Conservation (phyloP, 2,329 filamentous ascomycete species). For the Cryoendolithus antarcticus region DNA sequence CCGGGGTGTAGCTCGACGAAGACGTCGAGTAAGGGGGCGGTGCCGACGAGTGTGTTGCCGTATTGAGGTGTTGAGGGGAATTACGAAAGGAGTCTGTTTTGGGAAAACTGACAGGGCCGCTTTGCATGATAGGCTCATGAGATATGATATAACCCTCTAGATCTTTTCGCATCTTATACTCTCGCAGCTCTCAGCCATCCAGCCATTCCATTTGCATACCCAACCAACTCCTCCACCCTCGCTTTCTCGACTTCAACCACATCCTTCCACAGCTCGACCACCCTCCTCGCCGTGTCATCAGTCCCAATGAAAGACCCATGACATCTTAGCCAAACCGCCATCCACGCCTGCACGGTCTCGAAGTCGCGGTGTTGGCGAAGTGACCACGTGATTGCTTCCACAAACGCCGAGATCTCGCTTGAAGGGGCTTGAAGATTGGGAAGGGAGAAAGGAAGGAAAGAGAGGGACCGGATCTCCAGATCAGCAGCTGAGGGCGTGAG, state of each 20-base stretch:
- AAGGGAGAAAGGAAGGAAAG: constrained; percentile 4
- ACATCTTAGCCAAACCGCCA: constrained; percentile 79
- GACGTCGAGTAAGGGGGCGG: too few species aligned
- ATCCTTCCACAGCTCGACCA: constrained; percentile 3
- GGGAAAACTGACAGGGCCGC: too few species aligned
- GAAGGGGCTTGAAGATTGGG: constrained; percentile 14
- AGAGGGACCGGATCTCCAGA: constrained; percentile 74
- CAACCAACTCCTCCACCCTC: constrained; percentile 4
- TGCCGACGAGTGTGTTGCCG: too few species aligned
- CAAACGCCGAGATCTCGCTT: constrained; percentile 65
- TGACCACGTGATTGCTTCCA: constrained; percentile 62
- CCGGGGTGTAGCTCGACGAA: constrained; percentile 6
- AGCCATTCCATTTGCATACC: constrained; percentile 8
- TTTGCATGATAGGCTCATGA: too few species aligned
- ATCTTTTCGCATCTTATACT: constrained; percentile 4
- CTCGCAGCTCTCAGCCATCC: constrained; percentile 12
- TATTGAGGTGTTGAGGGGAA: too few species aligned
- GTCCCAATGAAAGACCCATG: constrained; percentile 52
- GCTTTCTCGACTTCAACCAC: constrained; percentile 3
- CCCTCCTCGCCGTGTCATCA: constrained; percentile 12
- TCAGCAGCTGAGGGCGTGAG: constrained; percentile 78
- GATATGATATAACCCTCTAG: background rate
- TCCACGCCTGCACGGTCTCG: constrained; percentile 92
- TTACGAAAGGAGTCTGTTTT: too few species aligned
- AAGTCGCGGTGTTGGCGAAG: constrained; percentile 66